Evolutionary conservation across 768 basidiomycete species (phyloP), one percentile per base, ranked within the genome.

Genomic region (Dictyophora rubrovolvata): DNA sequence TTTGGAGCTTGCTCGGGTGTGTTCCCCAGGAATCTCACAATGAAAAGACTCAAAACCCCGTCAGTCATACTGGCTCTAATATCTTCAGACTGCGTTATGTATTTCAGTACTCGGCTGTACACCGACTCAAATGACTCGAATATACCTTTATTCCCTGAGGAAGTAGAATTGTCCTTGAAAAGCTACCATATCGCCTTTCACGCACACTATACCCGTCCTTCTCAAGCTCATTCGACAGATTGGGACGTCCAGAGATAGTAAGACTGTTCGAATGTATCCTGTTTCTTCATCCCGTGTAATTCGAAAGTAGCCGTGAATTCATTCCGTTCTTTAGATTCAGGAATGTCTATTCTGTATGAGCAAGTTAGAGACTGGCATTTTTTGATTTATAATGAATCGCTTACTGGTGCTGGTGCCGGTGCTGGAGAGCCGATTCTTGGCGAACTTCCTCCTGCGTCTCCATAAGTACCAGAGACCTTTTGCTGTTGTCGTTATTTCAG

Each of bases 401-500:
- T n/a, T n/a, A n/a, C n/a, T 28, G 28, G 28, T 28, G 80, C 73
- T 62, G 77, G 69, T 49, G 77, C 77, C 6, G 74, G 72, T 14
- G 28, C 28, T 28, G 28, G 28, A 3, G 80, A 75, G 10, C 76
- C 76, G 59, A 74, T 77, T 33, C 74, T 74, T 53, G 78, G 74
- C 46, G 77, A 75, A 55, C 70, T 69, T 56, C 71, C 28, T 3
- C 28, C 71, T 74, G 69, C 35, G 66, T 65, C 68, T 28, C 63
- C 64, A 37, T 65, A 64, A 50, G 70, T 69, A 54, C 75, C 80
- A 52, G 74, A 75, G 46, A 75, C 75, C 70, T 87, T 89, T 73
- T 86, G 81, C 65, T 84, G 87, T 60, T 56, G 55, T 16, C 85
- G 80, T 72, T 87, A 88, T 77, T 90, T 89, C 69, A 91, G 78